These are phyloP conservation scores for Suillus discolor DNA, from an alignment of 768 basidiomycete genomes.

Conservation along the genomic window DNA sequence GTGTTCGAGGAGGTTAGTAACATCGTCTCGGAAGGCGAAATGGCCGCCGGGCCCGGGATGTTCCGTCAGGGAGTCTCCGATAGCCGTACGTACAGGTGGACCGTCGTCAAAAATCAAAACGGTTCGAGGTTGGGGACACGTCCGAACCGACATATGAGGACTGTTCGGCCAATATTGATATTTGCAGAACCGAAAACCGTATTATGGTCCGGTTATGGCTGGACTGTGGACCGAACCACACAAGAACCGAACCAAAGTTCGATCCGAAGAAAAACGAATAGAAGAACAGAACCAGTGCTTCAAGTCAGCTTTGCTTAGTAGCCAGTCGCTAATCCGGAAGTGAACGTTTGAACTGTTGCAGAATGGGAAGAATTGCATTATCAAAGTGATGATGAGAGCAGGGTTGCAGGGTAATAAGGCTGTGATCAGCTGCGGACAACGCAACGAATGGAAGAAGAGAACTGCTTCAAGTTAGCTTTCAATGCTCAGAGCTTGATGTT, in stretches of 20 bases:
- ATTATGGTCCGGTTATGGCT: neutral
- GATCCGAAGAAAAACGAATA: neutral
- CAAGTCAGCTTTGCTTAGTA: too few relatives aligned
- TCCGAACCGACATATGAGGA: neutral
- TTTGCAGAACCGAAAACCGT: neutral
- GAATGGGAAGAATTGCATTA: too few relatives aligned
- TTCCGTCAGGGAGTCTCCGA: neutral
- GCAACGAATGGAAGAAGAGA: too few relatives aligned
- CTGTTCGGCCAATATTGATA: too few relatives aligned
- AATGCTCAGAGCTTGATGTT: too few relatives aligned
- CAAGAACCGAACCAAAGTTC: neutral
- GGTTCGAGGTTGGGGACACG: neutral
- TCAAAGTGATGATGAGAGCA: too few relatives aligned
- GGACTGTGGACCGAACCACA: neutral
- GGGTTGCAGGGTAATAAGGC: too few relatives aligned
- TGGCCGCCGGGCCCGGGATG: neutral
- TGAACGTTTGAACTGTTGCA: too few relatives aligned
- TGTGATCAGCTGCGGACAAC: too few relatives aligned
- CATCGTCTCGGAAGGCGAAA: neutral
- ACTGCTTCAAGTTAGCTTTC: too few relatives aligned
- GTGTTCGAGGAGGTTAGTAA: neutral
- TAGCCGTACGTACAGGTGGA: neutral
- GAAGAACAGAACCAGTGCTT: too few relatives aligned
- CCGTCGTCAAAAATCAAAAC: neutral
- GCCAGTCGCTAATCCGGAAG: too few relatives aligned